Percentiles rank a stretch among this genome's conserved stretches.
phyloP scores from a whole-genome alignment of 257 asterid genomes.

The Plantago elongata region DNA sequence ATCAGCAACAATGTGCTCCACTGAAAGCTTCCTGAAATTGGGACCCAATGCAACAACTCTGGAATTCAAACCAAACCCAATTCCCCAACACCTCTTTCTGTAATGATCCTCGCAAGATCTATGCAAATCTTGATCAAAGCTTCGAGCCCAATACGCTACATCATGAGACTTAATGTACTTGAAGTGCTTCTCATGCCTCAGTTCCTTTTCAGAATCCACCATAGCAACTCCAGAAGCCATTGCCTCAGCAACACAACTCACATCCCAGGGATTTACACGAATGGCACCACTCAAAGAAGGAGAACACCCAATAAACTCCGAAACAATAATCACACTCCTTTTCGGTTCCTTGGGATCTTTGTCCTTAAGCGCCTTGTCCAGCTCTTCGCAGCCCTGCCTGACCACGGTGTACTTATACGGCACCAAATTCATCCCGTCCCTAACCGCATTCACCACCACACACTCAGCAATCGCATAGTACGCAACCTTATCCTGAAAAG shows the following conservation, averaged over 20 bases:
- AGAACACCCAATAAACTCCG: constrained; percentile 87
- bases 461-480: constrained; percentile 64
- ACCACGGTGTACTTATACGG: constrained; percentile 75
- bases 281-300: constrained; percentile 92
- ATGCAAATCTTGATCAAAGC: constrained; percentile 67
- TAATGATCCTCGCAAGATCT: constrained; percentile 68
- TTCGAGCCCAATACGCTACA: constrained; percentile 76
- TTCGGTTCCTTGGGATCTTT: constrained; percentile 21
- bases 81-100: constrained; percentile 80
- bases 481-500: constrained; percentile 64
- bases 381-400: constrained; percentile 54
- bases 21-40: constrained; percentile 61
- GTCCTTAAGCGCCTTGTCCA: constrained; percentile 49
- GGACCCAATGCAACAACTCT: constrained; percentile 75
- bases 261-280: constrained; percentile 83
- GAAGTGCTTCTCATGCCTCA: constrained; percentile 78
- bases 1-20: constrained; percentile 58
- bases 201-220: constrained; percentile 58
- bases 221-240: constrained; percentile 54
- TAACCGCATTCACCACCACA: constrained; percentile 79
- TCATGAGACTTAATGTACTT: constrained; percentile 71
- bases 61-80: constrained; percentile 64
- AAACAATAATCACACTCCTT: constrained; percentile 72
- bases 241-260: constrained; percentile 54
- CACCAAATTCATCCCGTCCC: constrained; percentile 90